Conservation (phyloP, 306 rosid genomes). For the Notholithocarpus densiflorus region DNA sequence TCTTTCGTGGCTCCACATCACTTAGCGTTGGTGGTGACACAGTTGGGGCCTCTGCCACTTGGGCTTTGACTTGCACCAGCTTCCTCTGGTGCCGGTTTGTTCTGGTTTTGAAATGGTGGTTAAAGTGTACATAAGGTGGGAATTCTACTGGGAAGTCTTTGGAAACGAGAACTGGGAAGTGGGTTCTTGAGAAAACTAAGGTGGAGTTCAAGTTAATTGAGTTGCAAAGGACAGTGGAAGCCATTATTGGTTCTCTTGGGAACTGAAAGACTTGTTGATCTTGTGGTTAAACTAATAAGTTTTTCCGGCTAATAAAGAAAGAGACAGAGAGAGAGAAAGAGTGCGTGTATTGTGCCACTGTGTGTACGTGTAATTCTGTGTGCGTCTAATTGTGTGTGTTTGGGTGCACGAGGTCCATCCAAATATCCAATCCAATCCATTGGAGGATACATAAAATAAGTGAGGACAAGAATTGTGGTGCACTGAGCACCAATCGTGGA, state of each 20-base stretch:
- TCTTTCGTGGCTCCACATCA: conserved; percentile 35
- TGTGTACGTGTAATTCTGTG: not conserved
- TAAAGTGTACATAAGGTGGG: conserved; percentile 24
- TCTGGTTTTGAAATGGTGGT: conserved; percentile 31
- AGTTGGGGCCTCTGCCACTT: conserved; percentile 36
- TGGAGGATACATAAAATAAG: too few relatives aligned
- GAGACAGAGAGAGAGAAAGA: not conserved
- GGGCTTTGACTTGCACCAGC: conserved; percentile 38
- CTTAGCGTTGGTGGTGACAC: conserved; percentile 15
- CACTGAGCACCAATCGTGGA: conserved; percentile 24
- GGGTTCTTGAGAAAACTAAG: conserved; percentile 43
- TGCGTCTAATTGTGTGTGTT: too few relatives aligned
- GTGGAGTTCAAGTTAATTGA: conserved; percentile 47
- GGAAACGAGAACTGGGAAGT: conserved; percentile 33
- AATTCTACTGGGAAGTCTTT: conserved; percentile 37
- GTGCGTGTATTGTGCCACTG: not conserved
- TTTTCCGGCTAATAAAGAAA: not conserved
- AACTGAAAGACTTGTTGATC: not conserved
- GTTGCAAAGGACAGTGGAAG: conserved; percentile 44
- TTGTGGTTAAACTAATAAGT: not conserved
- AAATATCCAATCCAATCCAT: too few relatives aligned
- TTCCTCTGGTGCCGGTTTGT: conserved; percentile 27
- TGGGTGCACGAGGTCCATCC: too few relatives aligned
- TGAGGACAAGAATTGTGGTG: not conserved
- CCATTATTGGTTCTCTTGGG: conserved; percentile 31